Percentiles rank a stretch among this genome's conserved stretches.
Evolutionary conservation across 495 filamentous ascomycete genomes (phyloP).

Genomic region (Aspergillus baeticus): DNA sequence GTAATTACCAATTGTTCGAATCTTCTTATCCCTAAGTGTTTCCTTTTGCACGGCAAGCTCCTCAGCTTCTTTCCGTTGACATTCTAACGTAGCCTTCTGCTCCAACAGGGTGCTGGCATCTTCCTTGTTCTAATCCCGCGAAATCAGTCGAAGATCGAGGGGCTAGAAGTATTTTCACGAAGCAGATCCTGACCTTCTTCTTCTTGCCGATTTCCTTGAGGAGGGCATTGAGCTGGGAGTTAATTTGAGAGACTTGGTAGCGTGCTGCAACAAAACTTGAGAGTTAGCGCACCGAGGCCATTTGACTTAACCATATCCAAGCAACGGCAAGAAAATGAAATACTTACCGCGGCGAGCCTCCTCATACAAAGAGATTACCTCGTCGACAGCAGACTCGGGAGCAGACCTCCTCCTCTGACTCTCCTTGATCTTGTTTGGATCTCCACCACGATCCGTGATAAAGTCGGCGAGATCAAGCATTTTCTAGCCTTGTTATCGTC

Average conservation of each 20-base stretch:
- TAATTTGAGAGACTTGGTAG: slow-evolving; percentile 77
- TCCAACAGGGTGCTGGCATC: slow-evolving; percentile 71
- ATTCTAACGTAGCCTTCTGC: slow-evolving; percentile 73
- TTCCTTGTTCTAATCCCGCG: slow-evolving; percentile 67
- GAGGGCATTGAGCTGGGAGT: slow-evolving; percentile 77
- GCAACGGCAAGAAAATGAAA: not conserved
- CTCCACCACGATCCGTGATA: slow-evolving; percentile 82
- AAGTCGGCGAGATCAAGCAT: slow-evolving; percentile 84
- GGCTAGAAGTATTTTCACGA: not conserved
- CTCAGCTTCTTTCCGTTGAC: slow-evolving; percentile 75
- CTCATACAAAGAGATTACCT: slow-evolving; percentile 84
- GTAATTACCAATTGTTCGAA: slow-evolving; percentile 86
- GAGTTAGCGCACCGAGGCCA: not conserved
- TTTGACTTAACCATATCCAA: not conserved
- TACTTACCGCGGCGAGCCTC: slow-evolving; percentile 75
- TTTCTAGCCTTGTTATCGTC: slow-evolving; percentile 1
- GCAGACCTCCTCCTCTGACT: slow-evolving; percentile 80
- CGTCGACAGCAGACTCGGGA: slow-evolving; percentile 79
- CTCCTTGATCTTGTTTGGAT: slow-evolving; percentile 85
- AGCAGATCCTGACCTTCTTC: slow-evolving; percentile 67
- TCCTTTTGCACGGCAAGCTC: slow-evolving; percentile 74
- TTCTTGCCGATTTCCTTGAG: slow-evolving; percentile 88
- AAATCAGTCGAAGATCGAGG: slow-evolving; percentile 1
- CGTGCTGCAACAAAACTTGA: slow-evolving; percentile 52
- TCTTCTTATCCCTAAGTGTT: slow-evolving; percentile 65